Base-by-base conservation (phyloP, 768 basidiomycete genomes). In the Tricholoma matsutake region DNA sequence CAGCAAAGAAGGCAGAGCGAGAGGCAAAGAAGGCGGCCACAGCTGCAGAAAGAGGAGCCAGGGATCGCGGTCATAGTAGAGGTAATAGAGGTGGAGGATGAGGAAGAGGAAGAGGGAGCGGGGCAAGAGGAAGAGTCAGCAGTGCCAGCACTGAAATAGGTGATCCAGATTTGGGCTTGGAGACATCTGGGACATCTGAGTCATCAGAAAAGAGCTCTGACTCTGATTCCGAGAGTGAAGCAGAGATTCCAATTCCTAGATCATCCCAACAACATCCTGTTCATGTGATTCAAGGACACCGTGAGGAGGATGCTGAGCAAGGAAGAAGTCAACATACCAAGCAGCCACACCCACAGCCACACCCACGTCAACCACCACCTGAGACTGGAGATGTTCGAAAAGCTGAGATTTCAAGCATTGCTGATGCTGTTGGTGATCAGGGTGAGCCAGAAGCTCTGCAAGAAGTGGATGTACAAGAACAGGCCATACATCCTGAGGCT, bases 211-310 rank as follows among this genome's bases (percentile, higher is more conserved):
- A n/a, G n/a, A n/a, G n/a, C n/a, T n/a, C n/a, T n/a, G n/a, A n/a
- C n/a, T n/a, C n/a, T n/a, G n/a, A n/a, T n/a, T n/a, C n/a, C n/a
- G n/a, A n/a, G n/a, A n/a, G n/a, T n/a, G n/a, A n/a, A n/a, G n/a
- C n/a, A n/a, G n/a, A 20, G 56, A 57, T 57, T 16, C 56, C 34
- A 5, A 57, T 57, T 25, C 56, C 37, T 37, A 34, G 37, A 57
- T 57, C 56, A 57, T 14, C 34, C 56, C n/a, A 28, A 57, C 56
- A 57, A 57, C 34, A 25, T 41, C 34, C 56, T 41, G 56, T 57
- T 57, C 34, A 25, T 6, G 18, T 57, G 34, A 57, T 57, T 57
- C 56, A 43, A 57, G 56, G 25, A 25, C 22, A 10, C 51, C 10
- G 31, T 7, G 51, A 52, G 31, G 51, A 28, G 51, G 51, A 6